Base-by-base conservation (phyloP, 176 grass and related monocot genomes). In the Zea luxurians region DNA sequence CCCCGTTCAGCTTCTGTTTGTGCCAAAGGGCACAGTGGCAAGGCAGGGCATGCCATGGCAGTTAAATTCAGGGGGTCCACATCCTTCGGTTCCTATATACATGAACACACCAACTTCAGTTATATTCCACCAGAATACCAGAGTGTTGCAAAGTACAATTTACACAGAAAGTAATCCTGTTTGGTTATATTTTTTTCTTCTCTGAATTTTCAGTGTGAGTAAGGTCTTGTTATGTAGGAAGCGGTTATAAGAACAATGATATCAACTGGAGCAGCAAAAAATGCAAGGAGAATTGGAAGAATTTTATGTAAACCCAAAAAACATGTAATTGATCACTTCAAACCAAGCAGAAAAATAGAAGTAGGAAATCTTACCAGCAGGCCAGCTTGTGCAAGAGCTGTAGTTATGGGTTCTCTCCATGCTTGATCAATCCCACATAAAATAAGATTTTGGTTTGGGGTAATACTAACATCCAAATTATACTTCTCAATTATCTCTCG, bases 1-100 rank as follows among this genome's bases (percentile, higher is more conserved):
- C 95, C 95, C 83, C 95, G 88, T 71, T 97, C 95, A 37, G 95
- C 95, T 90, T 97, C 95, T 72, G 91, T 90, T 85, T 90, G 90
- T 53, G 95, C 95, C 68, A 97, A 83, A 71, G 95, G 95, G 53
- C 95, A 97, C 50, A 94, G 80, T 64, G 95, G 95, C 37, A 97
- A 68, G 36, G 95, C 95, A 81, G 95, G 95, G 36, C 95, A 97
- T 37, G 95, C 95, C 95, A 97, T 97, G 41, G 95, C 64, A 70
- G 91, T 97, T 71, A 94, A 49, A 84, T 94, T 97, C 57, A 97
- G 81, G 41, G 92, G 88, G 88, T 99, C 96, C 52, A 95, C 85
- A 76, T 92, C 77, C 21, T 76, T 86, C 43, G 96, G 96, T 77
- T 99, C 84, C 96, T 99, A 73, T 45, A 81, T 21, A 76, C 42